phyloP scores from a whole-genome alignment of 75 land plant species.

The Picea glauca region DNA sequence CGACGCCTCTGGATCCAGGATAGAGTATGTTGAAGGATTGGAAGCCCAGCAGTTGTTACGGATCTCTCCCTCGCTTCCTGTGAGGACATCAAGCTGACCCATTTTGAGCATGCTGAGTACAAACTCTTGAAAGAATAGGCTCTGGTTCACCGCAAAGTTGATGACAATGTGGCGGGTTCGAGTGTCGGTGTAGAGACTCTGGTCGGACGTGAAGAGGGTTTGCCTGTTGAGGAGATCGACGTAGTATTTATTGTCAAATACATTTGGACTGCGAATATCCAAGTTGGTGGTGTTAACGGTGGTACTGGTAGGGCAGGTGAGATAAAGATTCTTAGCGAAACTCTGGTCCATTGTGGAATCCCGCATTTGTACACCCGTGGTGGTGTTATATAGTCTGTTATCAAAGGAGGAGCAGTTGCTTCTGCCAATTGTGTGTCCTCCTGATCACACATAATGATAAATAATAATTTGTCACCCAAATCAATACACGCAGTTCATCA shows the following conservation, averaged over 20 bases:
- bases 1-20: background rate
- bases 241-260: conserved; percentile 29
- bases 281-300: background rate
- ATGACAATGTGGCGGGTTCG: conserved; percentile 7
- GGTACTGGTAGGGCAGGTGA: conserved; percentile 32
- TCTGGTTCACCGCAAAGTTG: conserved; percentile 1
- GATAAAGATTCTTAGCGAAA: conserved; percentile 31
- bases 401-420: background rate
- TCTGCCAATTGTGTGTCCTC: conserved; percentile 24
- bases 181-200: background rate
- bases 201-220: conserved; percentile 17
- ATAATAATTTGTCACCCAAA: too few species aligned
- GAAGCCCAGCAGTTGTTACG: conserved; percentile 14
- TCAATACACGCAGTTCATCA: too few species aligned
- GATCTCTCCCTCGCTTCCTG: conserved; percentile 10
- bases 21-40: conserved; percentile 1
- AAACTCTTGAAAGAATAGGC: conserved; percentile 14
- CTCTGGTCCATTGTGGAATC: conserved; percentile 15
- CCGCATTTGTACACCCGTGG: background rate
- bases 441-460: conserved; percentile 3
- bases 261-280: background rate
- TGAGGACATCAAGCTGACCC: conserved; percentile 18
- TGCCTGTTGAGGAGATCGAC: conserved; percentile 1
- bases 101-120: conserved; percentile 18
- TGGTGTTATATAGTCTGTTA: background rate